These are phyloP conservation scores for Xylaria flabelliformis DNA, from an alignment of 495 filamentous ascomycete species.

Conservation along the genomic window DNA sequence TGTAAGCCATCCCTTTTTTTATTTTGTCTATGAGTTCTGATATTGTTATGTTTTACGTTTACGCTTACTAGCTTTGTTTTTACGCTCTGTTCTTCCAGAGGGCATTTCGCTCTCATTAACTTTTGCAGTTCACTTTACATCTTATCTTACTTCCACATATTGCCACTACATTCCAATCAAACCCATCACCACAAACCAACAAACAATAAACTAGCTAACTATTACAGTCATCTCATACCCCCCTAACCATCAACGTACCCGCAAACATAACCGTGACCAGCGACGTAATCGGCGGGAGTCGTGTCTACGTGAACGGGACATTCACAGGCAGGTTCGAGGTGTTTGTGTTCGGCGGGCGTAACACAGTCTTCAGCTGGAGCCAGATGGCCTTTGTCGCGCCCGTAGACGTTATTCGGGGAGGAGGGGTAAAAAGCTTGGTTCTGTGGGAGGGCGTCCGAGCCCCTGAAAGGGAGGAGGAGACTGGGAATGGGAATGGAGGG, in stretches of 20 bases:
- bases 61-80: neutral
- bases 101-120: neutral
- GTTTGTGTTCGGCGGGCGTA: slow-evolving; percentile 60
- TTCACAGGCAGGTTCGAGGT: slow-evolving; percentile 61
- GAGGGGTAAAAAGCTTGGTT: slow-evolving; percentile 35
- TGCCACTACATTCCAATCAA: neutral
- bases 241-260: slow-evolving; percentile 31
- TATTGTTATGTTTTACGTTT: neutral
- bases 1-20: slow-evolving; percentile 1
- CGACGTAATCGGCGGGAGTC: slow-evolving; percentile 49
- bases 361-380: slow-evolving; percentile 58
- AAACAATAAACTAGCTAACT: neutral
- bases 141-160: neutral
- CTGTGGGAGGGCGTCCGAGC: slow-evolving; percentile 26
- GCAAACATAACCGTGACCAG: slow-evolving; percentile 45
- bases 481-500: neutral
- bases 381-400: slow-evolving; percentile 66
- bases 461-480: neutral
- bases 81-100: too few relatives aligned
- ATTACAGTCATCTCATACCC: slow-evolving; percentile 39
- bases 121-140: too few relatives aligned
- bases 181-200: neutral
- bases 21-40: neutral
- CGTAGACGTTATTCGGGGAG: slow-evolving; percentile 45
- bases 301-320: slow-evolving; percentile 53